These are phyloP conservation scores for Mycothermus thermophilus DNA, from an alignment of 495 filamentous ascomycete genomes.

Conservation along the genomic window DNA sequence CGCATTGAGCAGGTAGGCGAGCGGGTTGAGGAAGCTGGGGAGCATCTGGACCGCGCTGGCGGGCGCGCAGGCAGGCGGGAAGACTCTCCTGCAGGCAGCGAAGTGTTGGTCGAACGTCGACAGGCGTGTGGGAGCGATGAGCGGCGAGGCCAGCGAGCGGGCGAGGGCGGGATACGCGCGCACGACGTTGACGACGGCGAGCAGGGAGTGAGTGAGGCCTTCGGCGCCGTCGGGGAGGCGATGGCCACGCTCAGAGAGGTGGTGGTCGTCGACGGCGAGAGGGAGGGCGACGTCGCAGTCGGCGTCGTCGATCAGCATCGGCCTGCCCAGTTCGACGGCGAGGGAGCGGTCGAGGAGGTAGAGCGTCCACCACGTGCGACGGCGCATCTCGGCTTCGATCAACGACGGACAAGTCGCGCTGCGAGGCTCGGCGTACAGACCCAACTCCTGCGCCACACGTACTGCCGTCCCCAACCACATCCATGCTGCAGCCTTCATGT, in stretches of 20 bases:
- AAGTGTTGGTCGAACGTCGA: conserved; percentile 76
- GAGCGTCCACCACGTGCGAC: conserved; percentile 87
- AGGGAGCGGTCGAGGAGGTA: conserved; percentile 80
- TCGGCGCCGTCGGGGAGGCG: conserved; percentile 35
- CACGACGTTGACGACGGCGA: conserved; percentile 70
- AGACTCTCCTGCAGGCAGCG: conserved; percentile 52
- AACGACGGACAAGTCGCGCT: conserved; percentile 48
- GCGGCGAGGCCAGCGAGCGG: conserved; percentile 52
- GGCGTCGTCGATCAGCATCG: conserved; percentile 72
- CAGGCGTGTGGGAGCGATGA: conserved; percentile 55
- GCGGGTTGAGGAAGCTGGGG: conserved; percentile 54
- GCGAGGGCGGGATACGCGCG: conserved; percentile 66
- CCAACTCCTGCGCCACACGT: conserved; percentile 74
- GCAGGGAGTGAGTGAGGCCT: conserved; percentile 47
- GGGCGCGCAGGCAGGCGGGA: conserved; percentile 59
- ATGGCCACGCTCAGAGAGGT: conserved; percentile 51
- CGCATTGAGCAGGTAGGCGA: conserved; percentile 68
- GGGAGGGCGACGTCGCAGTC: conserved; percentile 80
- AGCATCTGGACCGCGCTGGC: conserved; percentile 51
- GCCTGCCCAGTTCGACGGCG: conserved; percentile 69
- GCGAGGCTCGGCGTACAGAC: conserved; percentile 55
- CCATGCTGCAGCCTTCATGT: conserved; percentile 80
- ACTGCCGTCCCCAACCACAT: conserved; percentile 80
- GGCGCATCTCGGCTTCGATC: conserved; percentile 77
- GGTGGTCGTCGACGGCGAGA: conserved; percentile 68